phyloP scores from a whole-genome alignment of 495 filamentous ascomycete genomes.

The Oleoguttula mirabilis region DNA sequence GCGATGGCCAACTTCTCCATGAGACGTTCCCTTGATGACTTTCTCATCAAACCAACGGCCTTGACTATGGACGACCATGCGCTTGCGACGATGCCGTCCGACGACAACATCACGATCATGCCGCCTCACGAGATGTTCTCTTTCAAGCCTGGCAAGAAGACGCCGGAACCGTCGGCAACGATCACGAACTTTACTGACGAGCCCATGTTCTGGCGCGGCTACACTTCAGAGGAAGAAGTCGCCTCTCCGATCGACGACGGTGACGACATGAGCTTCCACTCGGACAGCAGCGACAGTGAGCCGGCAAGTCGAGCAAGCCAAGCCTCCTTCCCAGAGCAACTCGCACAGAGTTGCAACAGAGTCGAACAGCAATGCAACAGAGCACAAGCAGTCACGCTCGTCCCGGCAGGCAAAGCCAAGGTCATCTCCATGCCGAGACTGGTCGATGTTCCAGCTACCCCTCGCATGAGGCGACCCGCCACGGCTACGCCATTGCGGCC shows the following conservation, averaged over 20 bases:
- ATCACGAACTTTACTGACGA: constrained; percentile 10
- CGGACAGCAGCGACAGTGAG: constrained; percentile 2
- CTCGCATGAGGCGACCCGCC: neutral
- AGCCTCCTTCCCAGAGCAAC: constrained; percentile 5
- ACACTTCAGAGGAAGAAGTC: constrained; percentile 19
- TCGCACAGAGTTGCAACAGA: constrained; percentile 3
- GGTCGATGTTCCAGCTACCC: constrained; percentile 4
- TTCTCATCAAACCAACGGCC: constrained; percentile 16
- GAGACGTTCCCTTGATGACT: constrained; percentile 14
- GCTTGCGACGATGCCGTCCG: neutral
- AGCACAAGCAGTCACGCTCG: constrained; percentile 14
- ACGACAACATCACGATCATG: neutral
- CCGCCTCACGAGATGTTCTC: constrained; percentile 2
- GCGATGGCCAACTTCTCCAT: constrained; percentile 2
- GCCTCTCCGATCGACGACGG: constrained; percentile 12
- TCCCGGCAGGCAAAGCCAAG: constrained; percentile 15
- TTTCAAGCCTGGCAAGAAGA: neutral
- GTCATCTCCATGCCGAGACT: constrained; percentile 15
- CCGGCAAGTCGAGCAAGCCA: neutral
- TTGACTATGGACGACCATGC: neutral
- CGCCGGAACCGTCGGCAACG: neutral
- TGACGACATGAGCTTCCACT: constrained; percentile 9
- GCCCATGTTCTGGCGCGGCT: constrained; percentile 12
- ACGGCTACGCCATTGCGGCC: constrained; percentile 1
- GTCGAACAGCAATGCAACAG: constrained; percentile 14